These are phyloP conservation scores for Litsea cubeba DNA, from an alignment of 164 flowering plant genomes.

Conservation along the genomic window DNA sequence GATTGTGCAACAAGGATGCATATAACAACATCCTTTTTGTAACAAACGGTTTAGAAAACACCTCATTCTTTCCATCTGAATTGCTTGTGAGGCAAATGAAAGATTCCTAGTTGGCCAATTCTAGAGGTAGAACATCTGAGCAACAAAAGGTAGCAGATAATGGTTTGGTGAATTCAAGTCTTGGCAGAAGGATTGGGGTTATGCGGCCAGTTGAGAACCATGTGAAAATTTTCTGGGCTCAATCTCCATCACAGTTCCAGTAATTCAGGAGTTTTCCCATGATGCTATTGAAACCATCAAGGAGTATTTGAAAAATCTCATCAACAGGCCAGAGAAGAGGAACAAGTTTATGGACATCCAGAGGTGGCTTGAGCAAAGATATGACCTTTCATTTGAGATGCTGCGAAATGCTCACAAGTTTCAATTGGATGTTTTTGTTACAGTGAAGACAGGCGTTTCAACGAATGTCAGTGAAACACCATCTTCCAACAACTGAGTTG, in stretches of 20 bases:
- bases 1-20: constrained; percentile 24
- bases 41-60: constrained; percentile 52
- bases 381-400: constrained; percentile 66
- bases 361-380: constrained; percentile 55
- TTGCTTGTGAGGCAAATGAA: constrained; percentile 67
- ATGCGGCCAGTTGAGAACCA: constrained; percentile 49
- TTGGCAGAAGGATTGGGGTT: background rate
- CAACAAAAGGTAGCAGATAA: constrained; percentile 20
- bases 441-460: constrained; percentile 60
- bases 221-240: constrained; percentile 65
- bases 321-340: constrained; percentile 47
- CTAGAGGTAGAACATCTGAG: constrained; percentile 52
- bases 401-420: constrained; percentile 55
- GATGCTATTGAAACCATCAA: constrained; percentile 52
- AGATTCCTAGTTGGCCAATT: constrained; percentile 50
- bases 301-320: constrained; percentile 53
- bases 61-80: constrained; percentile 83
- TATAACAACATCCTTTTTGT: constrained; percentile 35
- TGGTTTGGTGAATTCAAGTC: constrained; percentile 41
- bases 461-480: constrained; percentile 42
- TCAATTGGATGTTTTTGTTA: constrained; percentile 69
- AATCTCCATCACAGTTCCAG: constrained; percentile 52
- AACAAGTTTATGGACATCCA: constrained; percentile 59
- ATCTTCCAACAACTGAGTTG: constrained; percentile 44
- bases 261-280: constrained; percentile 52